Percentiles rank a stretch among this genome's conserved stretches.
Conservation (phyloP, 78 protist species). For the Cavenderia fasciculata region DNA sequence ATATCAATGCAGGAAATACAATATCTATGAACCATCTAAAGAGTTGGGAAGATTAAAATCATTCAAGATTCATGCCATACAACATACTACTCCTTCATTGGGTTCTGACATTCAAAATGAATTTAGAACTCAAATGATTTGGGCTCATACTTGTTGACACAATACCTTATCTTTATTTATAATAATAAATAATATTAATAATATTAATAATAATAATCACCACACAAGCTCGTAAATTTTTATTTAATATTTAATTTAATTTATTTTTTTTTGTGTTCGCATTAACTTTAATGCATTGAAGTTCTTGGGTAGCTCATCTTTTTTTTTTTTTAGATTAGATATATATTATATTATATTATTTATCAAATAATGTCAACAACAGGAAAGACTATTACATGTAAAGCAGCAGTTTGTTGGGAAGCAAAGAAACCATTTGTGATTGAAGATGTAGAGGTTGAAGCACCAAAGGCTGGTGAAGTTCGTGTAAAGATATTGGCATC, state of each 20-base stretch:
- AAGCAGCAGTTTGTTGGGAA: constrained; percentile 87
- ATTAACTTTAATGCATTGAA: no score
- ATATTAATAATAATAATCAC: neutral
- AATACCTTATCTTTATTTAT: neutral
- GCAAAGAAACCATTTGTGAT: constrained; percentile 74
- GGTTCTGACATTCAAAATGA: neutral
- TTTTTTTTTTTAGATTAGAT: no score
- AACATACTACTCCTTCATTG: neutral
- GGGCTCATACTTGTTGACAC: constrained; percentile 18
- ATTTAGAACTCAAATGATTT: neutral
- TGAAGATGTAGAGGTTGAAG: constrained; percentile 90
- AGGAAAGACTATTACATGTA: constrained; percentile 82
- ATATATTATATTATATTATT: no score
- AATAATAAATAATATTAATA: neutral
- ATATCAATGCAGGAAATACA: constrained; percentile 40
- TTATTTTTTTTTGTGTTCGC: no score
- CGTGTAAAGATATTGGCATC: constrained; percentile 85
- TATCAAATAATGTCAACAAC: constrained; percentile 17
- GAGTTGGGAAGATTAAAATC: constrained; percentile 8
- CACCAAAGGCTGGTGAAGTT: constrained; percentile 96
- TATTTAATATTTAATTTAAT: no score
- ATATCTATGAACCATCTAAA: neutral
- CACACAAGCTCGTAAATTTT: no score
- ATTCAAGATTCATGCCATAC: constrained; percentile 27
- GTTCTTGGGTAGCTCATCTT: no score